A percentile compares a stretch with the other conserved stretches of the same genome.
These are phyloP conservation scores for Pulveroboletus sp. DNA, from an alignment of 768 basidiomycete species.

Conservation along the genomic window DNA sequence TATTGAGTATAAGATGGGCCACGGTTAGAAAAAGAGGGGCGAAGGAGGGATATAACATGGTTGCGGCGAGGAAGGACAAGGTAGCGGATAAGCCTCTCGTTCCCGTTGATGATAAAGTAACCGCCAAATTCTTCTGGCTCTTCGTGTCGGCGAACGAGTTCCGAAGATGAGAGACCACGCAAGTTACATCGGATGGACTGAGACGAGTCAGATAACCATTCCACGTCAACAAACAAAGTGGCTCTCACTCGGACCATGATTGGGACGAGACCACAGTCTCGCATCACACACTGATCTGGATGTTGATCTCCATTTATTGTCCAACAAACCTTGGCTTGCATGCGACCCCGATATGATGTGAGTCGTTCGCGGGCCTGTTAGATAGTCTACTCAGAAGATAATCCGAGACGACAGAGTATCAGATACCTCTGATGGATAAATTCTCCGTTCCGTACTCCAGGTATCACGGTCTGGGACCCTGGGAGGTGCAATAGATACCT, in stretches of 20 bases:
- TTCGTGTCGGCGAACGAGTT: constrained; percentile 87
- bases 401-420: not conserved
- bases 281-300: constrained; percentile 57
- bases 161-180: constrained; percentile 76
- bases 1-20: constrained; percentile 93
- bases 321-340: constrained; percentile 87
- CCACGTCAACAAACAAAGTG: not conserved
- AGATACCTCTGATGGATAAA: constrained; percentile 85
- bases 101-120: constrained; percentile 98
- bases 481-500: constrained; percentile 77
- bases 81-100: constrained; percentile 97
- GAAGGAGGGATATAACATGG: constrained; percentile 89
- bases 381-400: constrained; percentile 7
- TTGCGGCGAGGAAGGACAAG: constrained; percentile 94
- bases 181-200: constrained; percentile 93
- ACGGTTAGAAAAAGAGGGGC: constrained; percentile 87
- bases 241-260: constrained; percentile 91
- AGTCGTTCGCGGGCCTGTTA: constrained; percentile 86
- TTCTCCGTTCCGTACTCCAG: constrained; percentile 64
- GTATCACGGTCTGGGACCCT: constrained; percentile 84
- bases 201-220: not conserved
- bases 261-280: constrained; percentile 90
- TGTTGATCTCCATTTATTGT: constrained; percentile 64
- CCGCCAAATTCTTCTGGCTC: constrained; percentile 99
- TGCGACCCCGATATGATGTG: constrained; percentile 85